Percentiles rank a stretch among this genome's conserved stretches.
phyloP scores from a whole-genome alignment of 148 eudicot genomes.

The Amaranthus palmeri region DNA sequence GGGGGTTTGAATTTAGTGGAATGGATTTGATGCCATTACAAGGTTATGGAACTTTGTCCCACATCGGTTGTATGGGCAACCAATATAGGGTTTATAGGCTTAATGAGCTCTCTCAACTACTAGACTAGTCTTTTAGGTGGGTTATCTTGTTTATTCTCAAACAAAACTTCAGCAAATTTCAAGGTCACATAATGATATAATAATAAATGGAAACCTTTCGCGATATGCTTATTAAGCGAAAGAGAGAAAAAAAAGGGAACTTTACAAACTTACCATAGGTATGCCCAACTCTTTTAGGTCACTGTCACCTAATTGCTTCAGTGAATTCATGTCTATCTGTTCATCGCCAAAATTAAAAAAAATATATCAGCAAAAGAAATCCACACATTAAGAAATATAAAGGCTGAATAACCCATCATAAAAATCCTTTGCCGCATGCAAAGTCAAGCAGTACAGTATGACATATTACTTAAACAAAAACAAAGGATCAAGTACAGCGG shows the following conservation, averaged over 20 bases:
- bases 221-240: not conserved
- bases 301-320: constrained; percentile 78
- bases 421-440: too few species aligned
- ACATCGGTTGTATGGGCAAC: too few species aligned
- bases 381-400: not conserved
- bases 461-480: too few species aligned
- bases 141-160: too few species aligned
- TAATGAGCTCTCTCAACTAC: too few species aligned
- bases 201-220: not conserved
- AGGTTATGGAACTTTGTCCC: too few species aligned
- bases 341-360: constrained; percentile 12
- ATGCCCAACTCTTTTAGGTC: constrained; percentile 90
- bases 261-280: constrained; percentile 51
- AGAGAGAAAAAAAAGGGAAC: not conserved
- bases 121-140: too few species aligned
- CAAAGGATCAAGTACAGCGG: too few species aligned
- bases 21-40: too few species aligned
- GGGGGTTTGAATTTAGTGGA: too few species aligned
- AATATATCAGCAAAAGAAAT: not conserved
- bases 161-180: too few species aligned
- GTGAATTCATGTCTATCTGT: constrained; percentile 78
- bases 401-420: not conserved
- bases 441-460: not conserved
- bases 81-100: too few species aligned
- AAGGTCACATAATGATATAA: not conserved